Percentiles rank a stretch among this genome's conserved stretches.
These are phyloP conservation scores for Agarophyton chilense DNA, from an alignment of 23 red algal genomes.

Conservation along the genomic window DNA sequence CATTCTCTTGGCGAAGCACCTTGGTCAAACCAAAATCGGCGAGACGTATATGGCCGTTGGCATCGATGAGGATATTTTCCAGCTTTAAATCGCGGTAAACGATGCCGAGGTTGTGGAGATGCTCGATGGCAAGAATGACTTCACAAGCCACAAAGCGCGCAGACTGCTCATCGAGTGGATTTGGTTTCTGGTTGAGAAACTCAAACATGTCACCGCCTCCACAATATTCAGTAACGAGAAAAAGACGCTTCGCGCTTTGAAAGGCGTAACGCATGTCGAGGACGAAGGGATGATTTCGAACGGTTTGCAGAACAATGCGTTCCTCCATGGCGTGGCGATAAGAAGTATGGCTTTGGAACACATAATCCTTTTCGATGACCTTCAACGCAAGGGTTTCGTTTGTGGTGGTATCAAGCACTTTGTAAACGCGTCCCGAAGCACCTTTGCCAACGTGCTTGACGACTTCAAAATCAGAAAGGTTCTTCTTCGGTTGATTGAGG, in stretches of 20 bases:
- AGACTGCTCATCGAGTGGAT: conserved; percentile 59
- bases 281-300: conserved; percentile 83
- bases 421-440: conserved; percentile 79
- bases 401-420: conserved; percentile 66
- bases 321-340: conserved; percentile 92
- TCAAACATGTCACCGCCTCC: conserved; percentile 90
- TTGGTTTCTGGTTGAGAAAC: conserved; percentile 35
- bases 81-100: conserved; percentile 92
- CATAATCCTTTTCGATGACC: conserved; percentile 81
- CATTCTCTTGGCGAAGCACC: conserved; percentile 40
- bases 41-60: conserved; percentile 67
- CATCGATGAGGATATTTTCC: conserved; percentile 86
- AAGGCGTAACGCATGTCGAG: conserved; percentile 87
- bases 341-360: conserved; percentile 64
- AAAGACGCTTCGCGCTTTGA: conserved; percentile 83
- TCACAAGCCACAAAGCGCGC: conserved; percentile 75
- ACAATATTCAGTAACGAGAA: conserved; percentile 92
- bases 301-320: conserved; percentile 80
- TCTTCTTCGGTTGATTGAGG: conserved; percentile 2
- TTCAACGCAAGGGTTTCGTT: conserved; percentile 82
- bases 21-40: conserved; percentile 87
- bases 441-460: conserved; percentile 78
- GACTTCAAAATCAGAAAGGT: conserved; percentile 77
- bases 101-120: conserved; percentile 88
- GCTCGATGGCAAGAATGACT: conserved; percentile 87